phyloP scores from a whole-genome alignment of 768 basidiomycete genomes.

The Rickenella mellea region DNA sequence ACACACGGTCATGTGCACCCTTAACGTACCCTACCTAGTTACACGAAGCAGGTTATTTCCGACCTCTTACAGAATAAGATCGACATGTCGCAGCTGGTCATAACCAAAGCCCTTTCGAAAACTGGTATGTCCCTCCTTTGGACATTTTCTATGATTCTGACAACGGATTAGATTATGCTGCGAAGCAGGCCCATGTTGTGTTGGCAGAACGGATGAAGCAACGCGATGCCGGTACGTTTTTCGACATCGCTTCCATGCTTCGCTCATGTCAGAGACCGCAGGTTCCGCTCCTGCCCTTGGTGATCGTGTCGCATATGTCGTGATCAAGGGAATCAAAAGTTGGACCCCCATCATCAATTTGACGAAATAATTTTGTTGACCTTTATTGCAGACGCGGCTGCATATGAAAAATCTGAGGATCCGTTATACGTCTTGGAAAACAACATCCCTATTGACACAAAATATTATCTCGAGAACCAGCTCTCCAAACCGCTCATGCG shows the following conservation, averaged over 20 bases:
- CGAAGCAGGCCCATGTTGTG: constrained; percentile 94
- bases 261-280: constrained; percentile 14
- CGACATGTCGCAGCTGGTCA: constrained; percentile 98
- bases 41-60: constrained; percentile 87
- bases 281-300: constrained; percentile 96
- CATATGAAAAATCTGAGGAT: constrained; percentile 98
- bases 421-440: constrained; percentile 96
- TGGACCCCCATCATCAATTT: constrained; percentile 3
- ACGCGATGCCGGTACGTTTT: constrained; percentile 71
- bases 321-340: constrained; percentile 95
- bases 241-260: background rate
- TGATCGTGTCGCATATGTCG: constrained; percentile 98
- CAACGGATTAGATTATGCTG: constrained; percentile 63
- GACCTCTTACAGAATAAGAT: constrained; percentile 94
- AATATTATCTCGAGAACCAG: constrained; percentile 97
- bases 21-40: constrained; percentile 39
- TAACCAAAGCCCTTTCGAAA: constrained; percentile 94
- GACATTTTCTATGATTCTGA: background rate
- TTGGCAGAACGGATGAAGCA: constrained; percentile 92
- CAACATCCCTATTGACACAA: constrained; percentile 95
- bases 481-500: constrained; percentile 93
- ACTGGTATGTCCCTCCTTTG: constrained; percentile 35
- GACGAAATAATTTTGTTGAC: background rate
- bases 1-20: background rate
- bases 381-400: constrained; percentile 70